Evolutionary conservation across 2,329 filamentous ascomycete species (phyloP), one percentile per base, ranked within the genome.

Genomic region (Cercospora sojina): DNA sequence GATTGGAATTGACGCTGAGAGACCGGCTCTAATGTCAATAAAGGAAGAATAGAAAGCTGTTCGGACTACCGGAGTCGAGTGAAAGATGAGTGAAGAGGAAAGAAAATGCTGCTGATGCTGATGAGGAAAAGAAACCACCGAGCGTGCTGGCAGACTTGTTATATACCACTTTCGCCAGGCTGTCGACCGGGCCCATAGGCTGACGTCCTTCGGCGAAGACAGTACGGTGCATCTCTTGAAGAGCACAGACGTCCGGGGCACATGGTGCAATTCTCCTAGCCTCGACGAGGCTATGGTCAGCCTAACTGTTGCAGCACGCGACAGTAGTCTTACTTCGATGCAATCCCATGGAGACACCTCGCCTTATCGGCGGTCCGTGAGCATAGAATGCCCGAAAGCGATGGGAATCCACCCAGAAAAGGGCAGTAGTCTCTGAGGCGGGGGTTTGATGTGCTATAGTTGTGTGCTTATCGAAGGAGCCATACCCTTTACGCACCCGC

Each of bases 31-130:
- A 56, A 20, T 29, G 51, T 56, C 51, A 56, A 56, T 29, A 16
- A 51, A 51, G 47, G 29, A 56, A 32, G 51, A 56, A 56, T 56
- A 32, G 29, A 56, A n/a, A 56, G 51, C 25, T 56, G 29, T 56
- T 32, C 51, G 51, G 51, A 41, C 51, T 56, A 56, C 51, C 51
- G 29, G 51, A 32, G 25, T 29, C 51, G 51, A 32, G 51, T 49
- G 29, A 56, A 56, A 32, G 51, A 56, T 56, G 51, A 56, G 51
- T 27, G 29, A 56, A 25, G 23, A 56, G 23, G 51, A 32, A 56
- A 29, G 51, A 56, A 29, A 32, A 29, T 56, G 51, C 51, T 56
- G 23, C 51, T 56, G 51, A 29, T 56, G 51, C 25, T 29, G 51
- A 55, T 29, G 51, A 56, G 51, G 51, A 56, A 49, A 56, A 29